Evolutionary conservation across 2,329 filamentous ascomycete species (phyloP), one percentile per base, ranked within the genome.

Genomic region (Diaporthe destruens): DNA sequence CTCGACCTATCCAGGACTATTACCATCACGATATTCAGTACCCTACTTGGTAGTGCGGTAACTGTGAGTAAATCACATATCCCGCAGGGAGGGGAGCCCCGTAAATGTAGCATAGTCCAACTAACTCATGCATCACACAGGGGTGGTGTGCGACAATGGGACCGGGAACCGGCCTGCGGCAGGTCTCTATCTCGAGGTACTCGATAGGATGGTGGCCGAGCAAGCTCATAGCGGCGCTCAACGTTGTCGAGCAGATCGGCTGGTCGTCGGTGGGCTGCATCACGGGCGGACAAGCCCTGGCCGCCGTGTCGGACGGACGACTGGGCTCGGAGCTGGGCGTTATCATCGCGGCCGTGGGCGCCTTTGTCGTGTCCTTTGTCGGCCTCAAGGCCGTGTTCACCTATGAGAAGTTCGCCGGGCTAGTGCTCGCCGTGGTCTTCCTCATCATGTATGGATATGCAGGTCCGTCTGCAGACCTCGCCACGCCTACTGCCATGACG

Each of bases 261-360:
- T 89, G 87, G 81, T 84, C 83, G 20, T 80, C 88, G 53, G 83
- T 89, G 14, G 84, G 84, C 34, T 85, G 83, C 73, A 86, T 89
- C 73, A 85, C 87, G 3, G 87, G 86, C 29, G 87, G 87, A 0
- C 80, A 85, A 57, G 84, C 84, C 0, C 80, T 87, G 32, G 82
- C 83, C 2, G 85, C 86, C n/a, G 83, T 86, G 55, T 83, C 82
- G 2, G 78, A 82, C 54, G 83, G 84, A 32, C 78, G 76, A n/a
- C 78, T 89, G 49, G 85, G 83, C 59, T 81, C 86, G 0, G 82
- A 84, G 18, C 83, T 87, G n/a, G 87, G 87, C 18, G 88, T 90
- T 68, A 82, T 88, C 71, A 84, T 90, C 53, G 83, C 87, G 25
- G 84, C 83, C 9, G 77, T 89, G 16, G 78, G 87, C 23, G 84